Percentiles rank a stretch among this genome's conserved stretches.
Conservation (phyloP, 352 stramenopile genomes). For the Hyaloperonospora arabidopsidis region DNA sequence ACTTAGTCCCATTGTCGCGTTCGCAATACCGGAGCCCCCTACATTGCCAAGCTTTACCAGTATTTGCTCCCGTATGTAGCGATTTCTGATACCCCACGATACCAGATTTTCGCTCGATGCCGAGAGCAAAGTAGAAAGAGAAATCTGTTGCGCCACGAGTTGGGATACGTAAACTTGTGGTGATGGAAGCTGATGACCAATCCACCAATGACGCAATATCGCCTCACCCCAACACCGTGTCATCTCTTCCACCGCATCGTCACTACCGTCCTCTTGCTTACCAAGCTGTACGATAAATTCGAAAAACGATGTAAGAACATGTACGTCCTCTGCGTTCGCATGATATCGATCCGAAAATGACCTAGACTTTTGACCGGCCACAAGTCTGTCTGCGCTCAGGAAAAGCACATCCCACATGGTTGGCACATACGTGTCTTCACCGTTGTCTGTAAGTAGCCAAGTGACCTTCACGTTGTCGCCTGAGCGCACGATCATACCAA, state of each 20-base stretch:
- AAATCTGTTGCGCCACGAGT: conserved; percentile 37
- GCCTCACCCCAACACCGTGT: conserved; percentile 41
- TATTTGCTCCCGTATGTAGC: conserved; percentile 46
- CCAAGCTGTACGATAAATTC: conserved; percentile 48
- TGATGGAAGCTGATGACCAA: conserved; percentile 27
- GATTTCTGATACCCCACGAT: conserved; percentile 55
- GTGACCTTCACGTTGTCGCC: conserved; percentile 31
- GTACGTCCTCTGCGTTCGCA: conserved; percentile 31
- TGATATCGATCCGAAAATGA: conserved; percentile 23
- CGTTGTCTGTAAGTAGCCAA: conserved; percentile 27
- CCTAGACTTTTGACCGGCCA: conserved; percentile 32
- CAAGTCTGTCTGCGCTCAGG: conserved; percentile 30
- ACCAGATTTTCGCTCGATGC: conserved; percentile 63
- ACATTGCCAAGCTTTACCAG: conserved; percentile 26
- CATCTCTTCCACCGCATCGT: conserved; percentile 26
- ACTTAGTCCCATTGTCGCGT: not conserved
- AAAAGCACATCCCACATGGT: conserved; percentile 53
- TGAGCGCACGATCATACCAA: conserved; percentile 19
- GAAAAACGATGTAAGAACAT: conserved; percentile 45
- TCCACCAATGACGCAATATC: conserved; percentile 54
- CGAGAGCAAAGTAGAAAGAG: conserved; percentile 35
- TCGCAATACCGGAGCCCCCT: not conserved
- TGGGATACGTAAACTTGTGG: conserved; percentile 33
- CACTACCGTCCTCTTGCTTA: conserved; percentile 21
- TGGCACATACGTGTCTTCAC: conserved; percentile 3